Conservation (phyloP, 169 alveolate species). For the Plasmodium coatneyi region DNA sequence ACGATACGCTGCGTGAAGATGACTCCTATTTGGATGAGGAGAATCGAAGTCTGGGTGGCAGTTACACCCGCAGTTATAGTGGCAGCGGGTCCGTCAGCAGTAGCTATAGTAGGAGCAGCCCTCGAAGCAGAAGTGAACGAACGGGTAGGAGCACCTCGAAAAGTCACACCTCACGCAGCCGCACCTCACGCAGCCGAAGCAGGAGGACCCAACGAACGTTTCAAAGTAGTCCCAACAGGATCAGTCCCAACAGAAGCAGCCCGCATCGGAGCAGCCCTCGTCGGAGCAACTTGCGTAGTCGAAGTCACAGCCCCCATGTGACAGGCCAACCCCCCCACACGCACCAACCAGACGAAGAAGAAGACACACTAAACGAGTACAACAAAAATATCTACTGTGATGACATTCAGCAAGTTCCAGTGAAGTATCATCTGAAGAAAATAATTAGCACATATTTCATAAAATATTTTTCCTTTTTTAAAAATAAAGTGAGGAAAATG, state of each 20-base stretch:
- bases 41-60: not conserved
- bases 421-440: constrained; percentile 53
- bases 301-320: not conserved
- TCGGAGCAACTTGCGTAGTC: not conserved
- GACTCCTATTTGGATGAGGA: not conserved
- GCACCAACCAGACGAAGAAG: not conserved
- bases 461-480: constrained; percentile 32
- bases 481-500: constrained; percentile 46
- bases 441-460: constrained; percentile 28
- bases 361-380: not conserved
- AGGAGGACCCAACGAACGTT: not conserved
- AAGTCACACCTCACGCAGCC: not conserved
- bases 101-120: not conserved
- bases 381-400: constrained; percentile 66
- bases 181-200: not conserved
- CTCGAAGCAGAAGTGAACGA: not conserved
- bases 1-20: not conserved
- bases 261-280: not conserved
- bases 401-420: constrained; percentile 26
- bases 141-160: not conserved
- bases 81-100: not conserved
- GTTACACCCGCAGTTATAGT: not conserved
- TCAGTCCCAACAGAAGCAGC: not conserved
- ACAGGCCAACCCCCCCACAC: not conserved
- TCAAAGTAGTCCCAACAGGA: not conserved